A percentile compares a stretch with the other conserved stretches of the same genome.
Conservation (phyloP, 306 rosid species). For the Cicer judaicum region DNA sequence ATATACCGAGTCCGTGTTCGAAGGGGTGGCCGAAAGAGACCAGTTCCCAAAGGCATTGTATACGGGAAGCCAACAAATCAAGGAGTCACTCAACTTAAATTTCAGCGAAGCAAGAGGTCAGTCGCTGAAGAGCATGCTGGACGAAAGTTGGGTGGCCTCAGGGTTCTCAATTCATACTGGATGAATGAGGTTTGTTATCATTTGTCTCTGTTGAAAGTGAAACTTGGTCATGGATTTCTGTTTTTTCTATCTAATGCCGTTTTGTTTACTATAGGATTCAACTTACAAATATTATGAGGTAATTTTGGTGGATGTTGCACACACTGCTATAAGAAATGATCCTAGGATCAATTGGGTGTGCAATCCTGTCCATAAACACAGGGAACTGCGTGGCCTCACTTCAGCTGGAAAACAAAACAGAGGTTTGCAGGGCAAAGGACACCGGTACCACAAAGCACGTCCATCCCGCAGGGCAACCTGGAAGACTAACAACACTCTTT, state of each 20-base stretch:
- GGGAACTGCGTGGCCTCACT: slow-evolving; percentile 87
- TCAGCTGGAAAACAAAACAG: slow-evolving; percentile 85
- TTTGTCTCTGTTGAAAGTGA: neutral
- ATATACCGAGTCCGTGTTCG: slow-evolving; percentile 85
- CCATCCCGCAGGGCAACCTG: slow-evolving; percentile 93
- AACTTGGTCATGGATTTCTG: neutral
- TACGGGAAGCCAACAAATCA: slow-evolving; percentile 96
- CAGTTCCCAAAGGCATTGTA: slow-evolving; percentile 96
- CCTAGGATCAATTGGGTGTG: slow-evolving; percentile 88
- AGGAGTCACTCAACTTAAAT: slow-evolving; percentile 90
- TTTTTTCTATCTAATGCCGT: neutral
- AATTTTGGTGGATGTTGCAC: slow-evolving; percentile 78
- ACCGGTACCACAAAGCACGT: slow-evolving; percentile 65
- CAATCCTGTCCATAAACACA: slow-evolving; percentile 84
- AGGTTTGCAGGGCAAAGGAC: slow-evolving; percentile 84
- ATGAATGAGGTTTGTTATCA: slow-evolving; percentile 69
- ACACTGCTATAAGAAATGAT: slow-evolving; percentile 73
- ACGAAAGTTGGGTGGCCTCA: slow-evolving; percentile 83
- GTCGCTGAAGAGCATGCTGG: slow-evolving; percentile 98
- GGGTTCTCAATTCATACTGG: slow-evolving; percentile 95
- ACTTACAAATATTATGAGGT: slow-evolving; percentile 88
- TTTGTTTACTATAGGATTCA: slow-evolving; percentile 60
- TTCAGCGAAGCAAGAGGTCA: slow-evolving; percentile 88
- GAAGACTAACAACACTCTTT: slow-evolving; percentile 87
- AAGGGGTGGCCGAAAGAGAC: slow-evolving; percentile 97